A percentile compares a stretch with the other conserved stretches of the same genome.
phyloP scores from a whole-genome alignment of 1,139 yeast species.

The Williopsis jadinii region DNA sequence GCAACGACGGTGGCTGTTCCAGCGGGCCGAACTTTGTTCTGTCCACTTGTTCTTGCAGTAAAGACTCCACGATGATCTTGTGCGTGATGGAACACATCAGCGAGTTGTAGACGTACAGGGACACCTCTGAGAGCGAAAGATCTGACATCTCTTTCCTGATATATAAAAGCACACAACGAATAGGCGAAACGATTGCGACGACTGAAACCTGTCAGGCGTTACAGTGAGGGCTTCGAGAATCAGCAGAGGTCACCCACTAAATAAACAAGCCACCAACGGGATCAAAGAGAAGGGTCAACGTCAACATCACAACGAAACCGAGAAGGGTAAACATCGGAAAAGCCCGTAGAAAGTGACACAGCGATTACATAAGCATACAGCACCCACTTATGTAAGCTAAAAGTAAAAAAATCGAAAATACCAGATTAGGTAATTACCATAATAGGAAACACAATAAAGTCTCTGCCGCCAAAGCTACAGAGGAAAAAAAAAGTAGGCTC shows the following conservation, averaged over 20 bases:
- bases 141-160: not conserved
- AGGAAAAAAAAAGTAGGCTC: not conserved
- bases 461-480: not conserved
- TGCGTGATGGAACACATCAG: conserved; percentile 35
- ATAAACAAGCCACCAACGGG: not conserved
- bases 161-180: no score
- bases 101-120: conserved; percentile 28
- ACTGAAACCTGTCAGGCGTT: no score
- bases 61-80: conserved; percentile 33
- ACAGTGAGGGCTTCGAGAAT: no score
- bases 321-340: not conserved
- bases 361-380: no score
- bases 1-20: conserved; percentile 7
- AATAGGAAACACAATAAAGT: no score
- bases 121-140: conserved; percentile 13
- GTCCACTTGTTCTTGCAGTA: conserved; percentile 32
- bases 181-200: no score
- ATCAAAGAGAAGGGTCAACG: not conserved
- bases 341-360: no score
- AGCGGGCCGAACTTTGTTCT: conserved; percentile 27
- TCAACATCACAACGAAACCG: not conserved
- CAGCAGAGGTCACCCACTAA: not conserved
- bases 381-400: no score
- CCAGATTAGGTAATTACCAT: no score
- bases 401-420: no score